Evolutionary conservation across 495 filamentous ascomycete genomes (phyloP).

Genomic region (Lasiosphaeria miniovina): DNA sequence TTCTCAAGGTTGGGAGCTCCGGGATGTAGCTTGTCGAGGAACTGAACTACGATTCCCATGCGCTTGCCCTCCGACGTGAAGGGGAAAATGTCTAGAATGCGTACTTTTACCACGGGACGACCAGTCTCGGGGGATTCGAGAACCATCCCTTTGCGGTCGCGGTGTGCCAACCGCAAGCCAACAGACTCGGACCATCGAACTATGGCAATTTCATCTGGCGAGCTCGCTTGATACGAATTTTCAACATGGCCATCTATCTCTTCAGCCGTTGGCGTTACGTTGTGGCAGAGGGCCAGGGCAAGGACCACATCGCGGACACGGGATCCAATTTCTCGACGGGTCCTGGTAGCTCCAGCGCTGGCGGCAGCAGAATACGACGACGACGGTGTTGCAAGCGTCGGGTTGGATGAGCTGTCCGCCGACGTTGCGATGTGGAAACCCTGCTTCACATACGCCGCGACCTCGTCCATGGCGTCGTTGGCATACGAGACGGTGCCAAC

Average conservation of each 20-base stretch:
- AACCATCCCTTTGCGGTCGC: constrained; percentile 79
- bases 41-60: constrained; percentile 96
- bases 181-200: constrained; percentile 93
- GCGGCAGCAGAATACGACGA: constrained; percentile 59
- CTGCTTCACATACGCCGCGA: constrained; percentile 78
- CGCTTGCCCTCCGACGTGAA: constrained; percentile 97
- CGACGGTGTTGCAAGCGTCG: constrained; percentile 67
- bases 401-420: constrained; percentile 30
- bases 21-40: constrained; percentile 53
- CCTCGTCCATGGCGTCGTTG: constrained; percentile 98
- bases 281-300: constrained; percentile 92
- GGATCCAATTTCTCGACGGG: constrained; percentile 86
- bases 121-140: constrained; percentile 78
- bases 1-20: constrained; percentile 39
- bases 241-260: constrained; percentile 73
- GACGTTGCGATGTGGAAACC: constrained; percentile 59
- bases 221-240: constrained; percentile 92
- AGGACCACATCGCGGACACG: constrained; percentile 87
- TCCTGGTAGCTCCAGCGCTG: constrained; percentile 66
- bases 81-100: constrained; percentile 91
- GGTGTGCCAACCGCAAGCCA: constrained; percentile 77
- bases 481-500: constrained; percentile 97
- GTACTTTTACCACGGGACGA: constrained; percentile 75
- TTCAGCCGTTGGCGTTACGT: constrained; percentile 85
- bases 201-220: constrained; percentile 97